Base-by-base conservation (phyloP, 2,329 filamentous ascomycete genomes). In the Daldinia sp. region DNA sequence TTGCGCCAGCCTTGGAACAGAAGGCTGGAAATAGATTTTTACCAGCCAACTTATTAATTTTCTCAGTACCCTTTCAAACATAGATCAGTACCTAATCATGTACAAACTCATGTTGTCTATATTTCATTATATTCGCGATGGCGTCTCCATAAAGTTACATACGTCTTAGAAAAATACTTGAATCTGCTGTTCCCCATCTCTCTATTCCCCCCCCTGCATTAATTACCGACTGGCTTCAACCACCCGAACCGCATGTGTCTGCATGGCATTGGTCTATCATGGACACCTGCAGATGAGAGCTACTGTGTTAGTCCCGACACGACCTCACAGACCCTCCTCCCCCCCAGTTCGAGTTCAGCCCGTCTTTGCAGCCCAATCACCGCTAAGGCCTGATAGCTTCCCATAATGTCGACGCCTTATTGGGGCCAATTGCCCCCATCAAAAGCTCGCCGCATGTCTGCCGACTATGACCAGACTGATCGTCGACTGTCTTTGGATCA, bases 381-480 rank as follows among this genome's bases (percentile, higher is more conserved):
- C 25, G 45, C 45, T 50, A 41, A 41, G 51, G 52, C 60, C 57
- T 65, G 49, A 64, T 63, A 64, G 58, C 64, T 65, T 56, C 51
- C 61, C 71, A 71, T 73, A 74, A 84, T 83, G 81, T 77, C 81
- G 55, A 70, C 82, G 58, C 72, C 83, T 35, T 87, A 87, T 77
- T 87, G 85, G 85, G 85, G 85, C 74, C 77, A 85, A 72, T 78
- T 87, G 65, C 85, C 85, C 62, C 76, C 80, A 64, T 77, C 82
- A 52, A 83, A 81, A 69, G 72, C 79, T 69, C 79, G 79, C 68
- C 78, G 79, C 72, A 72, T 73, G 60, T 78, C 78, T 59, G 75
- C 72, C 58, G 74, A 77, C 65, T 72, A 73, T 62, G 71, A 71
- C 61, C 71, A 71, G 61, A 57, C 71, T 64, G 70, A 76, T 63